Evolutionary conservation across 1,284 basidiomycete genomes (phyloP).

Genomic region (Fistulinella cinereoalba): DNA sequence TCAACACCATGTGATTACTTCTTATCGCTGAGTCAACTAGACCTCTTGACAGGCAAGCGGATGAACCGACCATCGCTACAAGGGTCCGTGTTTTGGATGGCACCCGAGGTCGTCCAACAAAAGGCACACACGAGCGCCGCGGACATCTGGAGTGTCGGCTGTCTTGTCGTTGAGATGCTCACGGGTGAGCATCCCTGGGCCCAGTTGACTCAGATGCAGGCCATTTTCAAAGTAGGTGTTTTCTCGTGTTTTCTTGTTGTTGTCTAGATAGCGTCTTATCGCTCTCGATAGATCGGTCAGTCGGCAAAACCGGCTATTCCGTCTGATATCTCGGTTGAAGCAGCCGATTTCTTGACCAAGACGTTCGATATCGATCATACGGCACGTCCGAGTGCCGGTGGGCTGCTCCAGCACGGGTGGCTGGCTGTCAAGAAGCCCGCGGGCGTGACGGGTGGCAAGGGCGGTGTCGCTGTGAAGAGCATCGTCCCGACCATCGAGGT

Average conservation of each 20-base stretch:
- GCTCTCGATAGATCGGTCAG: slow-evolving; percentile 71
- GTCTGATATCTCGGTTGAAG: slow-evolving; percentile 83
- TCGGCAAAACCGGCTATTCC: slow-evolving; percentile 82
- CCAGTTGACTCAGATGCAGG: slow-evolving; percentile 97
- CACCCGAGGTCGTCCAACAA: slow-evolving; percentile 97
- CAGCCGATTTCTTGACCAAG: slow-evolving; percentile 77
- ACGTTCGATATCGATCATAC: slow-evolving; percentile 87
- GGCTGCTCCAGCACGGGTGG: slow-evolving; percentile 77
- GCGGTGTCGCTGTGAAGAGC: slow-evolving; percentile 6
- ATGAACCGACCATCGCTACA: slow-evolving; percentile 89
- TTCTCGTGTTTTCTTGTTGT: neutral
- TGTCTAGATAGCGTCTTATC: neutral
- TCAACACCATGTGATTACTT: neutral
- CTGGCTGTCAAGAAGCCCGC: slow-evolving; percentile 44
- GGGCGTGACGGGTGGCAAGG: slow-evolving; percentile 10
- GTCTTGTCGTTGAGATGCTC: slow-evolving; percentile 97
- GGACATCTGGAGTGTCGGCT: slow-evolving; percentile 98
- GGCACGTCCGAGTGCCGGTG: slow-evolving; percentile 77
- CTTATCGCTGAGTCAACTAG: no score
- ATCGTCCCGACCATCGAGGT: slow-evolving; percentile 31
- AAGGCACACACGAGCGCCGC: slow-evolving; percentile 91
- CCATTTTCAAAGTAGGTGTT: slow-evolving; percentile 88
- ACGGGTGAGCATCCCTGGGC: slow-evolving; percentile 98
- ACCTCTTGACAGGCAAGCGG: slow-evolving; percentile 73
- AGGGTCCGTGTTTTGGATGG: slow-evolving; percentile 99